Conservation (phyloP, 2,329 filamentous ascomycete species). For the Onygena corvina region DNA sequence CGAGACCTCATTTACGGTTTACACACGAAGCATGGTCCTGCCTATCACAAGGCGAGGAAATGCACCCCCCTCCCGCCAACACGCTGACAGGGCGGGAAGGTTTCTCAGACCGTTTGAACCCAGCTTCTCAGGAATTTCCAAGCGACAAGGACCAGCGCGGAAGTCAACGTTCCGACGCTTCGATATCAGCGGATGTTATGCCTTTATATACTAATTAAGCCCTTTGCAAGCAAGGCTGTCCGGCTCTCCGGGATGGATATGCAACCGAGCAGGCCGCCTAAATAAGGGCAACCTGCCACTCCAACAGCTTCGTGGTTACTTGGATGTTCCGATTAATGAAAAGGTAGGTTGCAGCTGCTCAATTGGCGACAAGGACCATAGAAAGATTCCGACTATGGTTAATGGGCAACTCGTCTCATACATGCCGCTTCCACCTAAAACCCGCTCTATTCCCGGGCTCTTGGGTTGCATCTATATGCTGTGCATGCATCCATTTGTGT, state of each 20-base stretch:
- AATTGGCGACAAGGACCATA: background rate
- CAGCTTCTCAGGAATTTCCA: background rate
- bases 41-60: slow-evolving; percentile 2
- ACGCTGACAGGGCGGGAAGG: background rate
- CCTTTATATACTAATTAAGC: background rate
- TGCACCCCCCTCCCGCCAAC: too few species aligned
- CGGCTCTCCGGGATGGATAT: background rate
- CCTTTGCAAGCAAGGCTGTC: background rate
- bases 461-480: background rate
- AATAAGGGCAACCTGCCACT: background rate
- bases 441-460: background rate
- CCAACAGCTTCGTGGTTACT: background rate
- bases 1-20: background rate
- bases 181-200: too few species aligned
- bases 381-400: background rate
- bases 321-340: background rate
- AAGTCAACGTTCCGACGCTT: background rate
- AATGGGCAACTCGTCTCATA: background rate
- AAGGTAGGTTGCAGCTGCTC: background rate
- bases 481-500: background rate
- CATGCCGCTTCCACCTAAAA: background rate
- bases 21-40: slow-evolving; percentile 1
- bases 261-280: background rate
- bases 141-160: background rate
- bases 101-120: slow-evolving; percentile 1